These are phyloP conservation scores for Carex parvula DNA, from an alignment of 176 grass and related monocot species.

Conservation along the genomic window DNA sequence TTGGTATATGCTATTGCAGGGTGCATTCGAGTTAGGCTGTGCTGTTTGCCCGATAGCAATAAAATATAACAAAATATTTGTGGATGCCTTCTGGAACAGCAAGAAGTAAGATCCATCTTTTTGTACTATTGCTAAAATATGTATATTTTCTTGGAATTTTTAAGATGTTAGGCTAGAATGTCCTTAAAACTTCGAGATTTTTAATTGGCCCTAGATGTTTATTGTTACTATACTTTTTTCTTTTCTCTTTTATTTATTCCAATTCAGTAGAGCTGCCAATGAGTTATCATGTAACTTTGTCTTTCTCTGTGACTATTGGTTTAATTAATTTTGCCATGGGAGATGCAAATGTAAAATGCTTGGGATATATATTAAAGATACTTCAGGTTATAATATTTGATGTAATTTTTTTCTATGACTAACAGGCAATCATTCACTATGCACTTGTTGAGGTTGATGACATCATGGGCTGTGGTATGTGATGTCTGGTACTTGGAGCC, in stretches of 20 bases:
- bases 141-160: background rate
- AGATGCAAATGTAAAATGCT: background rate
- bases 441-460: conserved; percentile 82
- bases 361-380: background rate
- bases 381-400: background rate
- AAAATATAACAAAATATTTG: conserved; percentile 99
- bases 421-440: conserved; percentile 92
- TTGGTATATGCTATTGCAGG: conserved; percentile 39
- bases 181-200: background rate
- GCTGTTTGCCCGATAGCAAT: conserved; percentile 99
- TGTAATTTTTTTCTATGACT: background rate
- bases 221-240: background rate
- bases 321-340: background rate
- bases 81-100: conserved; percentile 99
- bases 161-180: background rate
- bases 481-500: conserved; percentile 99
- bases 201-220: background rate
- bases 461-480: conserved; percentile 99
- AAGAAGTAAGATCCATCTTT: conserved; percentile 70
- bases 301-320: background rate
- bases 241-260: background rate
- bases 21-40: conserved; percentile 93
- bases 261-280: background rate
- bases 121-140: conserved; percentile 16
- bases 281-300: background rate